phyloP scores from a whole-genome alignment of 1,284 basidiomycete genomes.

The Trichosporon sp. region DNA sequence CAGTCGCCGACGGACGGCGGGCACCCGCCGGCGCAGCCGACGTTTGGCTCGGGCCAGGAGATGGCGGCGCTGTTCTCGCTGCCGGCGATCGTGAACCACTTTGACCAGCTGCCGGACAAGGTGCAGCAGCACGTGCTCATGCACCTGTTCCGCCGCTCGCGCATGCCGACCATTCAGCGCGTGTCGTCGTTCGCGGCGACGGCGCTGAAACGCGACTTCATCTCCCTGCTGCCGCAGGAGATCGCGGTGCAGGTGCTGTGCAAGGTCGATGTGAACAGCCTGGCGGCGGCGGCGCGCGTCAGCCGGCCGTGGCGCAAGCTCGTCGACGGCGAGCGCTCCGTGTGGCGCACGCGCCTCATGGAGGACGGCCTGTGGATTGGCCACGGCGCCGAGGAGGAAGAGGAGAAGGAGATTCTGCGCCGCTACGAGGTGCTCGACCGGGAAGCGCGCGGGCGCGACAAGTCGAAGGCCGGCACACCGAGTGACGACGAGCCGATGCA shows the following conservation, averaged over 20 bases:
- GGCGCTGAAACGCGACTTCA: conserved; percentile 47
- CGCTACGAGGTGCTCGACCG: conserved; percentile 38
- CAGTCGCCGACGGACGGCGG: conserved; percentile 25
- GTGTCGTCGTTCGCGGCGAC: conserved; percentile 38
- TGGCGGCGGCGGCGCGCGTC: conserved; percentile 39
- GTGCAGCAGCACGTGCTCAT: conserved; percentile 49
- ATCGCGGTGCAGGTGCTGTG: conserved; percentile 45
- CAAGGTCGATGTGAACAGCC: conserved; percentile 34
- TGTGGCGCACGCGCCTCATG: conserved; percentile 43
- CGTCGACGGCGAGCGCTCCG: conserved; percentile 41
- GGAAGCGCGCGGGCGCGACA: conserved; percentile 8
- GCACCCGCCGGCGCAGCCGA: conserved; percentile 10
- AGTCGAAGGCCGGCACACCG: conserved; percentile 25
- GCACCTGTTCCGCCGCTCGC: conserved; percentile 46
- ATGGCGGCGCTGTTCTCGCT: conserved; percentile 45
- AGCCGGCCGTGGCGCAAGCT: conserved; percentile 41
- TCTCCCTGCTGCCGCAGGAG: conserved; percentile 43
- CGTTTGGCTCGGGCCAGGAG: conserved; percentile 41
- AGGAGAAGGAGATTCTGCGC: conserved; percentile 34
- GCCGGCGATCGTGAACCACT: conserved; percentile 38
- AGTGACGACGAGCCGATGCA: conserved; percentile 36
- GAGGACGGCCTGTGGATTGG: conserved; percentile 43
- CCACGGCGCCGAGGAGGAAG: conserved; percentile 44
- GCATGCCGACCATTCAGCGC: conserved; percentile 47
- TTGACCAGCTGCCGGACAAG: conserved; percentile 46